Percentiles rank a stretch among this genome's conserved stretches.
phyloP scores from a whole-genome alignment of 805 yeast species.

The Myxozyma nipponensis region DNA sequence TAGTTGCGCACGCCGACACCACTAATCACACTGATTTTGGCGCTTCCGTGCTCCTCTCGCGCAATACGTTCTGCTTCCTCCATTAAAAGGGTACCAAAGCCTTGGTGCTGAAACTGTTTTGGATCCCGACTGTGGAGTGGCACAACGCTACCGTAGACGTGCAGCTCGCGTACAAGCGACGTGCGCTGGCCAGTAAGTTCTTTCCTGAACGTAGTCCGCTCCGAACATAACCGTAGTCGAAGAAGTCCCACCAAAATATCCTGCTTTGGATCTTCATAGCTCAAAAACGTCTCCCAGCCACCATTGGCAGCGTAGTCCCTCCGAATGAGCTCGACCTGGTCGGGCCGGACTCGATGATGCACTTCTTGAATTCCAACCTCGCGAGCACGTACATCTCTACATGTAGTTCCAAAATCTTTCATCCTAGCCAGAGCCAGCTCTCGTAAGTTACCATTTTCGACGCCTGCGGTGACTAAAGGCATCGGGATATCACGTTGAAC shows the following conservation, averaged over 20 bases:
- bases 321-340: conserved; percentile 91
- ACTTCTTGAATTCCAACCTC: conserved; percentile 99
- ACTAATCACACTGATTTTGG: conserved; percentile 86
- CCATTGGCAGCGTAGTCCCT: conserved; percentile 97
- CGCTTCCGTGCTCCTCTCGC: conserved; percentile 88
- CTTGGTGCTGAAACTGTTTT: conserved; percentile 97
- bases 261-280: conserved; percentile 95
- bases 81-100: conserved; percentile 95
- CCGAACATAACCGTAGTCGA: conserved; percentile 81
- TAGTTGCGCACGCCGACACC: conserved; percentile 98
- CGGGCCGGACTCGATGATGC: conserved; percentile 93
- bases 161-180: conserved; percentile 93
- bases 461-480: conserved; percentile 98
- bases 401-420: conserved; percentile 95
- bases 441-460: conserved; percentile 93
- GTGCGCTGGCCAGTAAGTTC: conserved; percentile 82
- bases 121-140: conserved; percentile 97
- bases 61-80: conserved; percentile 98
- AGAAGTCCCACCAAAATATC: conserved; percentile 90
- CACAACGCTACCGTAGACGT: conserved; percentile 95
- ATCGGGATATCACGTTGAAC: conserved; percentile 98
- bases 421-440: conserved; percentile 94
- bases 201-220: conserved; percentile 83
- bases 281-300: conserved; percentile 96
- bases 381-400: conserved; percentile 94